Conservation (phyloP, 2,329 filamentous ascomycete genomes). For the Fusarium oxysporum region DNA sequence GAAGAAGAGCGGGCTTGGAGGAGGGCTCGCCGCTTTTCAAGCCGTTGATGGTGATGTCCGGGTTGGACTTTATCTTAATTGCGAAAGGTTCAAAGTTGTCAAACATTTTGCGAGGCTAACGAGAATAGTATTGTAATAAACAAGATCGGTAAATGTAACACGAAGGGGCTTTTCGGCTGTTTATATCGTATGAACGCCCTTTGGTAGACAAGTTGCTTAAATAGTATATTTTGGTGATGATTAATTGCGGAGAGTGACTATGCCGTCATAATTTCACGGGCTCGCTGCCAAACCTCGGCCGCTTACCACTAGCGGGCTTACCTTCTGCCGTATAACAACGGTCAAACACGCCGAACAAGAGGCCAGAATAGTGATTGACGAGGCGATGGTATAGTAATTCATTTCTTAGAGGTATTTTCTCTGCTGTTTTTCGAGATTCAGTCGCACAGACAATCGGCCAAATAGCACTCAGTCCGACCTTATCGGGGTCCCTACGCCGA, state of each 20-base stretch:
- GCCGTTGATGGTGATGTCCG: conserved; percentile 58
- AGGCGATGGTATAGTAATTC: fast-evolving
- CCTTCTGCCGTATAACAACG: neutral
- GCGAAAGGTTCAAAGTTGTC: conserved; percentile 53
- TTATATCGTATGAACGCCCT: conserved; percentile 16
- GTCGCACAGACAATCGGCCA: neutral
- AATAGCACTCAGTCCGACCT: neutral
- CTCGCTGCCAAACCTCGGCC: neutral
- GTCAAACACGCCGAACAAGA: neutral
- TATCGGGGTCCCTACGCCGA: neutral
- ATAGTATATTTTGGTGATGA: neutral
- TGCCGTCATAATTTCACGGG: conserved; percentile 5
- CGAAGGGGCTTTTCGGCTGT: too few species aligned
- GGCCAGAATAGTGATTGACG: fast-evolving
- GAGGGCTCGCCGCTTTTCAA: conserved; percentile 50
- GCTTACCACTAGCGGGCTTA: neutral
- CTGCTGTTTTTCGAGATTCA: fast-evolving
- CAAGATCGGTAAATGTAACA: too few species aligned
- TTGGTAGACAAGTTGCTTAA: conserved; percentile 13
- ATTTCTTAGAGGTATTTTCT: fast-evolving
- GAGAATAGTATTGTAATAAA: too few species aligned
- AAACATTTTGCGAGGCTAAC: conserved; percentile 50
- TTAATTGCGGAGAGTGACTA: conserved; percentile 12
- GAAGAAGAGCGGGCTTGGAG: conserved; percentile 56
- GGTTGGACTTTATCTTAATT: conserved; percentile 51